These are phyloP conservation scores for Viola odorata DNA, from an alignment of 345 rosid species.

Conservation along the genomic window DNA sequence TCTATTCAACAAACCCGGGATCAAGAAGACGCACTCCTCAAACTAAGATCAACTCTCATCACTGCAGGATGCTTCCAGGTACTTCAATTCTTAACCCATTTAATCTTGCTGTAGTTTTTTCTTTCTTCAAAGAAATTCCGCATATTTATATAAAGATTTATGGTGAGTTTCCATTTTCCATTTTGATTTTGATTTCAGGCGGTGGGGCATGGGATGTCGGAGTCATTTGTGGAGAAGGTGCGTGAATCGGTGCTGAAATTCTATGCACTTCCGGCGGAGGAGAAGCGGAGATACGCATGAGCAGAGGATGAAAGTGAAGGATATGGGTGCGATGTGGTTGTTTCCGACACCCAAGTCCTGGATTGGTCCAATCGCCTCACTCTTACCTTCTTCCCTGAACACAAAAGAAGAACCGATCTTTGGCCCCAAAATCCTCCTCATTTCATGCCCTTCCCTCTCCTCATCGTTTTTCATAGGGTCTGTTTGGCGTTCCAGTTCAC, in stretches of 20 bases:
- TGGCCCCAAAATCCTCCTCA: slow-evolving; percentile 54
- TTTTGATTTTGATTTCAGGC: background rate
- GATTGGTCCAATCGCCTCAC: slow-evolving; percentile 67
- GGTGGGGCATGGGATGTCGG: slow-evolving; percentile 13
- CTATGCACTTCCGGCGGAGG: slow-evolving; percentile 33
- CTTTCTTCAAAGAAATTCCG: background rate
- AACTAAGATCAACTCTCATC: slow-evolving; percentile 32
- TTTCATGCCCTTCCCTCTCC: slow-evolving; percentile 34
- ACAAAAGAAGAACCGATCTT: slow-evolving; percentile 31
- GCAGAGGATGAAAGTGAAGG: slow-evolving; percentile 41
- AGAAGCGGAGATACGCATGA: slow-evolving; percentile 45
- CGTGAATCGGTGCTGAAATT: background rate
- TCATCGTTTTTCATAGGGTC: no score
- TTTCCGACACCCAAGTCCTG: slow-evolving; percentile 48
- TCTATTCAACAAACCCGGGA: background rate
- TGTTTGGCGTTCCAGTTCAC: no score
- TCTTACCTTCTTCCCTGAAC: slow-evolving; percentile 41
- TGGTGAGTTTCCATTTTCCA: background rate
- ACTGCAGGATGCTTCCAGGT: slow-evolving; percentile 50
- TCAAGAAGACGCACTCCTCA: slow-evolving; percentile 15
- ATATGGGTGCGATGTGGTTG: slow-evolving; percentile 54
- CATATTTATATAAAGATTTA: background rate
- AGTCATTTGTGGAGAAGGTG: slow-evolving; percentile 10
- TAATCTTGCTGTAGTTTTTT: background rate
- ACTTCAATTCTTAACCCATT: background rate